phyloP scores from a whole-genome alignment of 2,329 filamentous ascomycete species.

The Magnaporthiopsis rhizophila region DNA sequence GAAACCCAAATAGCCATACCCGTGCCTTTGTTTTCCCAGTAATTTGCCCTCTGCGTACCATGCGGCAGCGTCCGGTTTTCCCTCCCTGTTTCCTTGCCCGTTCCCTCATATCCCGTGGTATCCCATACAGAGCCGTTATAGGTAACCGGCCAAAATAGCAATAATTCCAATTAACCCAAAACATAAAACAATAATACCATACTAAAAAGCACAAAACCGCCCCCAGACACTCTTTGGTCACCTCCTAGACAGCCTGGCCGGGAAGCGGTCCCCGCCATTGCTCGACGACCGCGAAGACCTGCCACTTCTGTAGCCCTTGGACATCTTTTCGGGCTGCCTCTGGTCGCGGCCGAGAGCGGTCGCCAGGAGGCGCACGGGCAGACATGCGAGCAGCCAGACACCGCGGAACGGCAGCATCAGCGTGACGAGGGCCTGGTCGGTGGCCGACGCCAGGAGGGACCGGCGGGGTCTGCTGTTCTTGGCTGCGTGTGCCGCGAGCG shows the following conservation, averaged over 20 bases:
- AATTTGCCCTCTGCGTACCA: background rate
- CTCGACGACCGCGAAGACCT: conserved; percentile 6
- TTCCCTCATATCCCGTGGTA: background rate
- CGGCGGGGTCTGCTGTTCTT: conserved; percentile 31
- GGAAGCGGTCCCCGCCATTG: background rate
- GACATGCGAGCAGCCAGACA: background rate
- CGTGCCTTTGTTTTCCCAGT: no score
- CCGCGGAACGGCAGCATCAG: conserved; percentile 16
- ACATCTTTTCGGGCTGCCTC: background rate
- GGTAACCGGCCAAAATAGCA: background rate
- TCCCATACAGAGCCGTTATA: background rate
- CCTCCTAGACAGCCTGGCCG: background rate
- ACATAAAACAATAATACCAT: background rate
- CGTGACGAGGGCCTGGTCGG: conserved; percentile 26
- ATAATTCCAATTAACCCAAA: background rate
- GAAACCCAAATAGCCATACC: no score
- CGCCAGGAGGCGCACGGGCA: background rate
- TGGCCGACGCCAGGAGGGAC: conserved; percentile 28
- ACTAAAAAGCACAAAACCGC: background rate
- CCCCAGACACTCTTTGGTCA: no score
- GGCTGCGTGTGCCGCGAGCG: conserved; percentile 70
- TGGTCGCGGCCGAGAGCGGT: conserved; percentile 1
- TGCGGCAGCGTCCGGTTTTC: background rate
- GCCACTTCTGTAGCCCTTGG: conserved; percentile 4
- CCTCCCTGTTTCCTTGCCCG: background rate